Conservation (phyloP, 75 land plant genomes). For the Selaginella tamariscina region DNA sequence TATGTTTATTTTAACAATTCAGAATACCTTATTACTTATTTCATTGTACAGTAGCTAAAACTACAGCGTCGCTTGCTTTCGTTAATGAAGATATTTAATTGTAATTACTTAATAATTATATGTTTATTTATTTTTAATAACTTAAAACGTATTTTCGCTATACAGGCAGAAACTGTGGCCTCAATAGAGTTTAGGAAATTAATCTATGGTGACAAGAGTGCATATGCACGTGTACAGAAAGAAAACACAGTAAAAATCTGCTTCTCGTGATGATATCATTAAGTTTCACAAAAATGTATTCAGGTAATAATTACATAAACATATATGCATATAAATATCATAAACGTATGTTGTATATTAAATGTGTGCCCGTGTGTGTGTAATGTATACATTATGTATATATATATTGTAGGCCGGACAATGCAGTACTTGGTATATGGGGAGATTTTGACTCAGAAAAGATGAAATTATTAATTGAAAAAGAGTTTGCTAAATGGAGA, state of each 20-base stretch:
- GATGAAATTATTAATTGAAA: conserved; percentile 7
- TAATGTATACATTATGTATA: neutral
- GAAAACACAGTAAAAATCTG: conserved; percentile 12
- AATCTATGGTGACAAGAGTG: conserved; percentile 22
- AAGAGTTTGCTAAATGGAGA: conserved; percentile 14
- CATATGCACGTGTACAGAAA: conserved; percentile 18
- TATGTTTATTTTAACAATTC: no score
- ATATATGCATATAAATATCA: no score
- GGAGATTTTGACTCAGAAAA: conserved; percentile 17
- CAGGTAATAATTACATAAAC: conserved; percentile 3
- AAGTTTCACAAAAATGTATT: conserved; percentile 15
- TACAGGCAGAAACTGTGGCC: conserved; percentile 20
- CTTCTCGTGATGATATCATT: conserved; percentile 11
- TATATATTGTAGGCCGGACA: conserved; percentile 12
- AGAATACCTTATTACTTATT: no score
- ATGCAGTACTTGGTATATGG: conserved; percentile 23
- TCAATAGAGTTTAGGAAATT: conserved; percentile 23
- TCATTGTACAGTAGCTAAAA: no score
- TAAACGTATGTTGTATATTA: no score
- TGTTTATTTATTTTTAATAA: no score
- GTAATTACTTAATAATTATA: no score
- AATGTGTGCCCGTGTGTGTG: no score
- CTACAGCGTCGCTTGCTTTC: no score
- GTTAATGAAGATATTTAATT: no score
- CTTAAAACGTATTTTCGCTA: neutral